phyloP scores from a whole-genome alignment of 139 green algal genomes.

The Astrephomene gubernaculifera region DNA sequence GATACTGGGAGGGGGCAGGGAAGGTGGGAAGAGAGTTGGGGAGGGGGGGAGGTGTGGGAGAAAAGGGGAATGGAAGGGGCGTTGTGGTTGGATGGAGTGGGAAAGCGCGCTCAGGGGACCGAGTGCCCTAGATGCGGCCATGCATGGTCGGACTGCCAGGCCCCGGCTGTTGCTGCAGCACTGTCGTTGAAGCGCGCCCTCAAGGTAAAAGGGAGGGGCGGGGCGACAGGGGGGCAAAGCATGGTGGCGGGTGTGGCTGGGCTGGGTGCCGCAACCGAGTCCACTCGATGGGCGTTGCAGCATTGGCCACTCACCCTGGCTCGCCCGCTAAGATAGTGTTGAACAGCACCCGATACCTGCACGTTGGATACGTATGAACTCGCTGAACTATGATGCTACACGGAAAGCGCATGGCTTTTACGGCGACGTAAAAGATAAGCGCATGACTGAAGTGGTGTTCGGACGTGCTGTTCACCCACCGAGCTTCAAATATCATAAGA shows the following conservation, averaged over 20 bases:
- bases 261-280: neutral
- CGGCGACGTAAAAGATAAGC: too few relatives aligned
- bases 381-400: too few relatives aligned
- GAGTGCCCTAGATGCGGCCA: too few relatives aligned
- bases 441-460: too few relatives aligned
- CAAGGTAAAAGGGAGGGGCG: neutral
- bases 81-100: neutral
- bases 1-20: slow-evolving; percentile 38
- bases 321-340: slow-evolving; percentile 62
- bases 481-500: slow-evolving; percentile 79
- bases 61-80: neutral
- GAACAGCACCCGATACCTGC: slow-evolving; percentile 71
- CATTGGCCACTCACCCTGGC: slow-evolving; percentile 42
- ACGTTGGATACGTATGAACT: too few relatives aligned
- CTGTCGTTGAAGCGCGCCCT: neutral
- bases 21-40: neutral
- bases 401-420: too few relatives aligned
- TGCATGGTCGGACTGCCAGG: too few relatives aligned
- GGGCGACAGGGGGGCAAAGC: too few relatives aligned
- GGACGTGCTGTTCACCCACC: slow-evolving; percentile 32
- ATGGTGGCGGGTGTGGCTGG: too few relatives aligned
- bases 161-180: too few relatives aligned
- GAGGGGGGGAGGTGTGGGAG: neutral
- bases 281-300: too few relatives aligned
- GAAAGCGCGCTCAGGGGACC: neutral